Conservation (phyloP, 805 yeast genomes). For the Candida dendrica region DNA sequence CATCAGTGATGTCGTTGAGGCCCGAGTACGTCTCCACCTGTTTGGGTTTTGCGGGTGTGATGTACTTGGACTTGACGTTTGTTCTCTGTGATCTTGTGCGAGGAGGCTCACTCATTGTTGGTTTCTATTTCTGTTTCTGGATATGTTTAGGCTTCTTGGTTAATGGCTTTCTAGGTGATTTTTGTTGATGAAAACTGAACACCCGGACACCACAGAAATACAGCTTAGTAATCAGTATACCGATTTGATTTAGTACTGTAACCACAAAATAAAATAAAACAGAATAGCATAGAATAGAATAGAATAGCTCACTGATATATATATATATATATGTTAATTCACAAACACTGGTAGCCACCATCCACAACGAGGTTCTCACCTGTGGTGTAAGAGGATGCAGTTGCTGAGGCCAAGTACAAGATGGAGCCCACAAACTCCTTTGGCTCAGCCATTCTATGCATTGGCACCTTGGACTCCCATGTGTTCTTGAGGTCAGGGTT, state of each 20-base stretch:
- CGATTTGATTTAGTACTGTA: too few relatives aligned
- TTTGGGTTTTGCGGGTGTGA: conserved; percentile 10
- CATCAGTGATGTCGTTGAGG: conserved; percentile 84
- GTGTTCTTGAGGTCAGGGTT: conserved; percentile 53
- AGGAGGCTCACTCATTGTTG: background rate
- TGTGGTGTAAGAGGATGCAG: conserved; percentile 74
- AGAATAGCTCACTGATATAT: too few relatives aligned
- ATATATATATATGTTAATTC: too few relatives aligned
- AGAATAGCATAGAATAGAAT: too few relatives aligned
- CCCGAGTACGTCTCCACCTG: conserved; percentile 62
- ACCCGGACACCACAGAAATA: too few relatives aligned
- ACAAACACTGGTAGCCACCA: conserved; percentile 87
- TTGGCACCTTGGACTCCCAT: conserved; percentile 69
- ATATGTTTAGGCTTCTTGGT: too few relatives aligned
- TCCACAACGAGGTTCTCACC: conserved; percentile 80
- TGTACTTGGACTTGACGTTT: background rate
- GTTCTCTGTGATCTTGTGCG: background rate
- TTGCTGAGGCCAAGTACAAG: conserved; percentile 61
- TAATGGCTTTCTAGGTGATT: too few relatives aligned
- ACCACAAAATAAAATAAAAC: too few relatives aligned
- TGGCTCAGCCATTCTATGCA: conserved; percentile 82
- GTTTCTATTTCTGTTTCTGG: too few relatives aligned
- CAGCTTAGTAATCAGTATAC: too few relatives aligned
- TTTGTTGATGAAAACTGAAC: too few relatives aligned
- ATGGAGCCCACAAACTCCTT: conserved; percentile 74